phyloP scores from a whole-genome alignment of 169 alveolate genomes.

The Plasmodium knowlesi region DNA sequence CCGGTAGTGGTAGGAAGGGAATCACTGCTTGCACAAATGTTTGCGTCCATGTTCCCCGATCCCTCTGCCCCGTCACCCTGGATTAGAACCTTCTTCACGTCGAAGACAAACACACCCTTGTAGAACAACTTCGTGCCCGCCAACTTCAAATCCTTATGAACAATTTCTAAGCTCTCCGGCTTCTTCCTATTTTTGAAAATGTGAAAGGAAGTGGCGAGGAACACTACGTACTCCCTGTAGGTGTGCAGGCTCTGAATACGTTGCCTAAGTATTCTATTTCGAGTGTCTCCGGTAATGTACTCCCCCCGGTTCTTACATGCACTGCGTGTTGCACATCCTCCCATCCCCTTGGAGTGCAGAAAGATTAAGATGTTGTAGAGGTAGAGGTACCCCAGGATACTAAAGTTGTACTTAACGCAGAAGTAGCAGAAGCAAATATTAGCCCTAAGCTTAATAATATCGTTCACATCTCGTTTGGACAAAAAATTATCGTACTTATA shows the following conservation, averaged over 20 bases:
- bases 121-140: neutral
- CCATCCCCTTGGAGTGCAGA: neutral
- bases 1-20: too few relatives aligned
- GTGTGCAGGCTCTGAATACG: neutral
- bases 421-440: slow-evolving; percentile 73
- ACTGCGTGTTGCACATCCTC: neutral
- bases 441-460: slow-evolving; percentile 14
- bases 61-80: neutral
- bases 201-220: slow-evolving; percentile 8
- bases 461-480: slow-evolving; percentile 16
- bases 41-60: neutral
- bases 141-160: neutral
- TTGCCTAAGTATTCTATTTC: neutral
- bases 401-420: slow-evolving; percentile 54
- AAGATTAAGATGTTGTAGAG: slow-evolving; percentile 14
- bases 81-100: neutral
- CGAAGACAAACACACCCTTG: slow-evolving; percentile 16
- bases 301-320: neutral
- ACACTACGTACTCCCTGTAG: slow-evolving; percentile 39
- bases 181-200: slow-evolving; percentile 37
- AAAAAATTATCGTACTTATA: slow-evolving; percentile 36
- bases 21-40: too few relatives aligned
- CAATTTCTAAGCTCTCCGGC: neutral
- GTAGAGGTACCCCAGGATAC: slow-evolving; percentile 16
- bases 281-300: neutral